phyloP scores from a whole-genome alignment of 176 grass and related monocot species.

The Echinochloa phyllopogon region DNA sequence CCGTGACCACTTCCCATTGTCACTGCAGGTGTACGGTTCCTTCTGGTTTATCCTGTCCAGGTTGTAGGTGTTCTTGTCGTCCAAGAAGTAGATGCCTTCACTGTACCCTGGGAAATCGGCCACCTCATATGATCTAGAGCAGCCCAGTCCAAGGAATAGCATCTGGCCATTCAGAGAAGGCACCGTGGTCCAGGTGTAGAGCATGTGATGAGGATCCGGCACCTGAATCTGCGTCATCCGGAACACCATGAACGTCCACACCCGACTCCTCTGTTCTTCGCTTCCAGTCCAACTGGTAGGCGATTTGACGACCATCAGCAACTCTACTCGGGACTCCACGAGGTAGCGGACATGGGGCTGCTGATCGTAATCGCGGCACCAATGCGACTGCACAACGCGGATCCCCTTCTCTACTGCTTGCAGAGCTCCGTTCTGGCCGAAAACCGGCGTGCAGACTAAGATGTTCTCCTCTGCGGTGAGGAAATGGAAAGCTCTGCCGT shows the following conservation, averaged over 20 bases:
- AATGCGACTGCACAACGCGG: background rate
- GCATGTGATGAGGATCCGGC: background rate
- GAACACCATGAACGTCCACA: background rate
- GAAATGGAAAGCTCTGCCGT: background rate
- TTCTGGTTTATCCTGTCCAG: background rate
- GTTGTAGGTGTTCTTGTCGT: background rate
- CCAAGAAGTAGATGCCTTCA: conserved; percentile 6
- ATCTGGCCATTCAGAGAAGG: background rate
- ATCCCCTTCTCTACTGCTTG: background rate
- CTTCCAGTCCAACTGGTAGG: background rate
- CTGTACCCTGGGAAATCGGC: background rate
- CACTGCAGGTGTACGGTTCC: background rate
- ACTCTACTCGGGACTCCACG: background rate
- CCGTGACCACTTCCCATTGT: background rate
- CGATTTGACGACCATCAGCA: background rate
- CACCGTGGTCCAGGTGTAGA: background rate
- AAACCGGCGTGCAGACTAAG: background rate
- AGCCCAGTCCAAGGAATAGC: background rate
- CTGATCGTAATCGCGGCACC: background rate
- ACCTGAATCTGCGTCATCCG: background rate
- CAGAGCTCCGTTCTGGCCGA: background rate
- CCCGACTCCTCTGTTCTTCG: background rate
- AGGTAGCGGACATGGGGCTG: background rate
- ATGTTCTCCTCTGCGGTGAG: background rate
- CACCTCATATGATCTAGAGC: conserved; percentile 12